Conservation (phyloP, 23 red algal genomes). For the Chondrus crispus region DNA sequence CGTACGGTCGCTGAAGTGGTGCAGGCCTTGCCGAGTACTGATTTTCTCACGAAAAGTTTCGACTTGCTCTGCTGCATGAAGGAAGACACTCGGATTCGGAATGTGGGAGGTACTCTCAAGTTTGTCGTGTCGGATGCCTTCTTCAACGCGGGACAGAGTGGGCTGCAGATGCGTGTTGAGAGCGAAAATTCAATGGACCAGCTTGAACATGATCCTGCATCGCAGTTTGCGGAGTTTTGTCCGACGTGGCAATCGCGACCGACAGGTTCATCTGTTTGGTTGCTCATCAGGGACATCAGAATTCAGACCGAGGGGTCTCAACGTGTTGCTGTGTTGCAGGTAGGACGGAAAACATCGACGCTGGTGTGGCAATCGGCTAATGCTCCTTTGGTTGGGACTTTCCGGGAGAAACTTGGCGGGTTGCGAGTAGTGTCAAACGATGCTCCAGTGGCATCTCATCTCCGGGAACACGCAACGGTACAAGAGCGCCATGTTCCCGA, state of each 20-base stretch:
- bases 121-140: too few relatives aligned
- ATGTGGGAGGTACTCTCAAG: too few relatives aligned
- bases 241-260: background rate
- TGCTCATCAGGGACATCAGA: conserved; percentile 14
- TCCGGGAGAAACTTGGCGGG: background rate
- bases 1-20: conserved; percentile 35
- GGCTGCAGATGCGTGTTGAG: too few relatives aligned
- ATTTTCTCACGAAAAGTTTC: background rate
- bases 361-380: conserved; percentile 1
- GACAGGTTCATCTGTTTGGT: too few relatives aligned
- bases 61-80: conserved; percentile 18
- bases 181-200: too few relatives aligned
- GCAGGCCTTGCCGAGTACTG: background rate
- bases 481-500: too few relatives aligned
- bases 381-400: background rate
- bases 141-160: too few relatives aligned
- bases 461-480: too few relatives aligned
- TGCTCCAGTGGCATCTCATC: too few relatives aligned
- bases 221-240: background rate
- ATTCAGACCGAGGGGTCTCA: background rate
- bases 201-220: background rate
- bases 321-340: background rate
- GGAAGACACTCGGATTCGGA: too few relatives aligned
- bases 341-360: conserved; percentile 31
- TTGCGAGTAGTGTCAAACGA: too few relatives aligned